Conservation (phyloP, 2,329 filamentous ascomycete species). For the Aspergillus pseudonomiae region DNA sequence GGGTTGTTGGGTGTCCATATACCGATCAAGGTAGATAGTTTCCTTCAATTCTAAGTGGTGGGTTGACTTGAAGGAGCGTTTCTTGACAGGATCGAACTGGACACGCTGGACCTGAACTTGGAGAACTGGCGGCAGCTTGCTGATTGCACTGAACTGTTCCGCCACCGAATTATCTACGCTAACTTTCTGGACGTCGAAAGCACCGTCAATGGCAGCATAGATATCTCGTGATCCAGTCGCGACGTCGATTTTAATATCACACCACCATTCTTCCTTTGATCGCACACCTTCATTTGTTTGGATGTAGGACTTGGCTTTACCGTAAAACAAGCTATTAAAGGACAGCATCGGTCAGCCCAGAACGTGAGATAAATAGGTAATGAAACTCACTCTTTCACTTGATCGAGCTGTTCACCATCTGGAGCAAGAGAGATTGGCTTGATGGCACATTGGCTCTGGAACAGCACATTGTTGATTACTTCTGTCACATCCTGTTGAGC, state of each 20-base stretch:
- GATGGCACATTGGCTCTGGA: constrained; percentile 88
- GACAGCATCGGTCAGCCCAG: constrained; percentile 15
- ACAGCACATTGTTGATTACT: constrained; percentile 89
- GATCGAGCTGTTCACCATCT: constrained; percentile 77
- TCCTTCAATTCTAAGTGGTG: constrained; percentile 79
- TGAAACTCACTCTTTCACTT: constrained; percentile 64
- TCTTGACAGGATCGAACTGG: constrained; percentile 66
- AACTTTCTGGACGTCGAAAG: constrained; percentile 79
- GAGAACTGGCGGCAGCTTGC: constrained; percentile 77
- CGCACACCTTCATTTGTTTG: constrained; percentile 50
- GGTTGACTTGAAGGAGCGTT: constrained; percentile 69
- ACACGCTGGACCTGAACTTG: constrained; percentile 88
- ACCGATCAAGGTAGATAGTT: constrained; percentile 83
- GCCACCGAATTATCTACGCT: constrained; percentile 64
- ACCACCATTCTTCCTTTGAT: constrained; percentile 61
- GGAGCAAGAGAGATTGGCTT: constrained; percentile 66
- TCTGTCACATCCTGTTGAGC: constrained; percentile 95
- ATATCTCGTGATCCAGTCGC: constrained; percentile 65
- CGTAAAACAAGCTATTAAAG: constrained; percentile 52
- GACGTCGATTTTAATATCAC: constrained; percentile 65
- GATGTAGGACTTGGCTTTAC: constrained; percentile 48
- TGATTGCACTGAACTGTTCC: constrained; percentile 71
- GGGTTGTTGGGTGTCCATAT: constrained; percentile 68
- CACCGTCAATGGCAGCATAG: constrained; percentile 81
- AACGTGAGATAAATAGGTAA: constrained; percentile 20